phyloP scores from a whole-genome alignment of 176 grass and related monocot species.

The Carex littledalei region DNA sequence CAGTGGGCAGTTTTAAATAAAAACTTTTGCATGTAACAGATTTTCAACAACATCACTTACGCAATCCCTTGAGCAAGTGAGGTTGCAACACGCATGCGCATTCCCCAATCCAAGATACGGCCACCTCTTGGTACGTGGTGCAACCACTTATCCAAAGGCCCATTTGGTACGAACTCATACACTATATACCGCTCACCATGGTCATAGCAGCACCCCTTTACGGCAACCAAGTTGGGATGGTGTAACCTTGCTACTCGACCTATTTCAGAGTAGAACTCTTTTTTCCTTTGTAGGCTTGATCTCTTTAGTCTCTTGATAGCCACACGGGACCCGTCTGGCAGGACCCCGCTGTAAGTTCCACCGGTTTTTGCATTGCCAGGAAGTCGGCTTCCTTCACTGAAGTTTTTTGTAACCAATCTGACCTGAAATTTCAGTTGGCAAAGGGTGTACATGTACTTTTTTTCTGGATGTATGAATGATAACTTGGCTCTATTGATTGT shows the following conservation, averaged over 20 bases:
- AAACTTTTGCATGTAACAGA: not conserved
- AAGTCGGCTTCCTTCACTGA: conserved; percentile 93
- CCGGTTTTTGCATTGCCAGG: conserved; percentile 93
- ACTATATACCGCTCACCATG: conserved; percentile 95
- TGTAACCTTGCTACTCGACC: conserved; percentile 88
- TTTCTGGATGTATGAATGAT: not conserved
- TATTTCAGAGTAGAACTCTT: conserved; percentile 96
- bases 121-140: conserved; percentile 91
- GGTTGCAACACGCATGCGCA: conserved; percentile 92
- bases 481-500: not conserved
- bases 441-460: not conserved
- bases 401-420: conserved; percentile 92
- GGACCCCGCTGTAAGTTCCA: conserved; percentile 78
- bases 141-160: conserved; percentile 94
- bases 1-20: not conserved
- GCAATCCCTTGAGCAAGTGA: conserved; percentile 97
- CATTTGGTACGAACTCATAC: conserved; percentile 93
- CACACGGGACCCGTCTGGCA: conserved; percentile 78
- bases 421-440: conserved; percentile 18
- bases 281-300: conserved; percentile 92
- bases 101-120: conserved; percentile 82
- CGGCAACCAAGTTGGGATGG: conserved; percentile 84
- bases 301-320: conserved; percentile 92
- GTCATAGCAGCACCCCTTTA: conserved; percentile 95
- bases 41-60: conserved; percentile 48